Percentiles rank a stretch among this genome's conserved stretches.
These are phyloP conservation scores for Coemansia sp. DNA, from an alignment of 192 early-diverging fungal genomes.

Conservation along the genomic window DNA sequence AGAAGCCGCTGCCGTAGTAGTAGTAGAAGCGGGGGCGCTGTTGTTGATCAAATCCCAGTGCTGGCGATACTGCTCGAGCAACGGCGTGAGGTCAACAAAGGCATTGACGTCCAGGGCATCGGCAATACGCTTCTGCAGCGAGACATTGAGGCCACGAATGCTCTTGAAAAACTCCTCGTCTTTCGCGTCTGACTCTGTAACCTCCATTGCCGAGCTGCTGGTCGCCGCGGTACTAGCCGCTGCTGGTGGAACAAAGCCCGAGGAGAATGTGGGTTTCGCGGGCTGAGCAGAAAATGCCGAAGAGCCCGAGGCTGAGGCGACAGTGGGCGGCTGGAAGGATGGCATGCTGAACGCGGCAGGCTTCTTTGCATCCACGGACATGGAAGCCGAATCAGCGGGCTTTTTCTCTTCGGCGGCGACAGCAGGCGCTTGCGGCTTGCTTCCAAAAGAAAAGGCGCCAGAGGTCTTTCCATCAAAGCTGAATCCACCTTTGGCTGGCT, in stretches of 20 bases:
- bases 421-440: conserved; percentile 2
- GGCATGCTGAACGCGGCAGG: conserved; percentile 30
- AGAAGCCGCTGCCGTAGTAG: not conserved
- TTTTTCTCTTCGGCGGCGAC: conserved; percentile 3
- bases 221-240: not conserved
- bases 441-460: conserved; percentile 8
- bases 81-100: conserved; percentile 49
- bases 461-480: not conserved
- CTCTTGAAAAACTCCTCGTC: conserved; percentile 41
- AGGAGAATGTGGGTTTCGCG: conserved; percentile 19
- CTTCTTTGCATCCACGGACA: not conserved
- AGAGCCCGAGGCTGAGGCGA: not conserved
- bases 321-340: conserved; percentile 42
- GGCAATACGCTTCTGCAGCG: conserved; percentile 41
- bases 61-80: conserved; percentile 43
- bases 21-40: not conserved
- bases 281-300: conserved; percentile 2
- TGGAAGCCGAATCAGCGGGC: not conserved
- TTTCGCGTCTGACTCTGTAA: not conserved
- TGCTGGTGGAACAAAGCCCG: conserved; percentile 26
- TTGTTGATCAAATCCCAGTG: conserved; percentile 38
- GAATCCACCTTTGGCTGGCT: not conserved
- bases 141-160: conserved; percentile 56
- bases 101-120: conserved; percentile 35
- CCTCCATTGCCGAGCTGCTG: not conserved